Base-by-base conservation (phyloP, 129 eudicot species). In the Apium graveolens region DNA sequence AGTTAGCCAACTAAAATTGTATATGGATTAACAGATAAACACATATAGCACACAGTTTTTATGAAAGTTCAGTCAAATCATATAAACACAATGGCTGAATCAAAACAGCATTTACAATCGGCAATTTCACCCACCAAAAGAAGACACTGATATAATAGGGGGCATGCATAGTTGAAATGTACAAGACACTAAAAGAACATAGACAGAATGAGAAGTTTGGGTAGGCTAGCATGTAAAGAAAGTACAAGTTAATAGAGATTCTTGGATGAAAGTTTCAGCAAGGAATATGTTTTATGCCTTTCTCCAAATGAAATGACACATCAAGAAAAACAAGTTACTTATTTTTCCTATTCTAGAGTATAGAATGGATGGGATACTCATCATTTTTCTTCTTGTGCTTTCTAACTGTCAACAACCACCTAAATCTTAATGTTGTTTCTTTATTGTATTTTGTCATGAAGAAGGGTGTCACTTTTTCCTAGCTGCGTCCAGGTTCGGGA, bases 231-330 rank as follows among this genome's bases (percentile, higher is more conserved):
- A 7, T 38, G 34, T 41, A 16, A 21, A 21, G n/a, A 71, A 71
- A 71, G 51, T 71, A 24, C 16, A 5, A n/a, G n/a, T n/a, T n/a
- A n/a, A n/a, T n/a, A n/a, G n/a, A n/a, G n/a, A 71, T 78, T 62
- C 74, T 55, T 27, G 31, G 63, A 57, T 41, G 37, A 70, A n/a
- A 41, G 27, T 74, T 80, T 78, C 68, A 75, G 77, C 57, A 65
- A 85, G 80, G 87, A 76, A 80, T 72, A n/a, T 65, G 72, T 63
- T 35, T 21, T 17, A 32, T 35, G n/a, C 55, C 53, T 29, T 5
- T 46, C n/a, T 32, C 11, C 20, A 78, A 74, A 78, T 16, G 35
- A 73, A 73, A 41, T 21, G 65, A 57, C 65, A 24, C 14, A 2
- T 1, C 2, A 74, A 65, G 37, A 18, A 73, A 73, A 73, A 42